Evolutionary conservation across 2,329 filamentous ascomycete genomes (phyloP).

Genomic region (Paraconiothyrium sp.): DNA sequence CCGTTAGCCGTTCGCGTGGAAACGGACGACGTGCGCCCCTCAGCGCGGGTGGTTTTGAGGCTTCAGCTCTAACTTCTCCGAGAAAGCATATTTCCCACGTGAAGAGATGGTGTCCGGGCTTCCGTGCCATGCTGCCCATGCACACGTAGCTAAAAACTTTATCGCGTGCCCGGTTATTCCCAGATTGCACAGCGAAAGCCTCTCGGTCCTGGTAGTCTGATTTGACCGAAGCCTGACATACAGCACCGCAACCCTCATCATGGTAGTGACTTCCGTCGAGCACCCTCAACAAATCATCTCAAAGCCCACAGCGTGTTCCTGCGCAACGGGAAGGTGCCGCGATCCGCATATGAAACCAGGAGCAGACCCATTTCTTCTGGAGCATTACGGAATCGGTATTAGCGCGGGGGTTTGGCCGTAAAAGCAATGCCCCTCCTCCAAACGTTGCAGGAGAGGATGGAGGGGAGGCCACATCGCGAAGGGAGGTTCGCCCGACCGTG

Average conservation of each 20-base stretch:
- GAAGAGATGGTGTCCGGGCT: constrained; percentile 1
- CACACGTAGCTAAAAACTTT: constrained; percentile 1
- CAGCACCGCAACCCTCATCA: background rate
- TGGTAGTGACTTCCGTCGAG: background rate
- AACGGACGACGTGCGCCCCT: constrained; percentile 11
- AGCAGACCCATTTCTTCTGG: constrained; percentile 42
- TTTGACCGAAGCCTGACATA: background rate
- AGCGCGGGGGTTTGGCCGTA: constrained; percentile 44
- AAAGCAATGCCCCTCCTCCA: constrained; percentile 35
- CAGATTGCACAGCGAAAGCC: background rate
- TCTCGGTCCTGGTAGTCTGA: background rate
- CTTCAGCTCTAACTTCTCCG: constrained; percentile 1
- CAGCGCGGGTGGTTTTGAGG: constrained; percentile 8
- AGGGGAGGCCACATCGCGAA: background rate
- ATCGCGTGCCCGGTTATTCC: background rate
- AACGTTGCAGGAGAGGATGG: constrained; percentile 22
- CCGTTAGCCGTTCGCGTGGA: constrained; percentile 14
- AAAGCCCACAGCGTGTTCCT: constrained; percentile 30
- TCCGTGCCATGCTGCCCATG: background rate
- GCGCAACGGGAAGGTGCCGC: constrained; percentile 36
- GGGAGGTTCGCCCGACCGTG: background rate
- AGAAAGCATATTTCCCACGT: constrained; percentile 8
- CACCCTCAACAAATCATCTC: constrained; percentile 19
- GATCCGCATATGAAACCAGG: constrained; percentile 44
- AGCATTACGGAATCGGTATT: constrained; percentile 44